Percentiles rank a stretch among this genome's conserved stretches.
These are phyloP conservation scores for Colletotrichum viniferum DNA, from an alignment of 2,329 filamentous ascomycete species.

Conservation along the genomic window DNA sequence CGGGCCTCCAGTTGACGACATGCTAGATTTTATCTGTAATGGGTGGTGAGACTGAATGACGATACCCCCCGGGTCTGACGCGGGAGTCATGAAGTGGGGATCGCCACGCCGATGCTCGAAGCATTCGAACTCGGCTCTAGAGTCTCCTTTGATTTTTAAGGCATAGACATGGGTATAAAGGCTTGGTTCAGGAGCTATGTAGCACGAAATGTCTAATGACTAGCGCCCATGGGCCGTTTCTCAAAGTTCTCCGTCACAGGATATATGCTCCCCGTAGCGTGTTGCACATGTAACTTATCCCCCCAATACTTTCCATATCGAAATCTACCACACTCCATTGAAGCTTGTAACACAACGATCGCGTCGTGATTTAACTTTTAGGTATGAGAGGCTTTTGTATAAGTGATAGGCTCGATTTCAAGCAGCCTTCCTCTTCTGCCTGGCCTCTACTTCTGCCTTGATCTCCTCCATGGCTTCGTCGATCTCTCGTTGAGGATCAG, in stretches of 20 bases:
- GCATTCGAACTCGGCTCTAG: background rate
- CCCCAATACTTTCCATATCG: background rate
- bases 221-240: background rate
- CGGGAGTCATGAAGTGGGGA: background rate
- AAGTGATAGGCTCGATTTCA: background rate
- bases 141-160: background rate
- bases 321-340: background rate
- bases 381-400: background rate
- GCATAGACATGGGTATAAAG: constrained; percentile 6
- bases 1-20: background rate
- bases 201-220: constrained; percentile 8
- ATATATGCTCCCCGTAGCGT: background rate
- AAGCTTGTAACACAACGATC: background rate
- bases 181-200: constrained; percentile 2
- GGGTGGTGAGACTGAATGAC: background rate
- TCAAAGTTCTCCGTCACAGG: background rate
- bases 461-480: constrained; percentile 81
- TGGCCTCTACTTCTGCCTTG: constrained; percentile 69
- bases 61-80: background rate
- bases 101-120: background rate
- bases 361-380: background rate
- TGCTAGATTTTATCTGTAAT: background rate
- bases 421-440: constrained; percentile 19
- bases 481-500: constrained; percentile 76
- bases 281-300: background rate